Evolutionary conservation across 2,329 filamentous ascomycete species (phyloP).

Genomic region (Aspergillus sp.): DNA sequence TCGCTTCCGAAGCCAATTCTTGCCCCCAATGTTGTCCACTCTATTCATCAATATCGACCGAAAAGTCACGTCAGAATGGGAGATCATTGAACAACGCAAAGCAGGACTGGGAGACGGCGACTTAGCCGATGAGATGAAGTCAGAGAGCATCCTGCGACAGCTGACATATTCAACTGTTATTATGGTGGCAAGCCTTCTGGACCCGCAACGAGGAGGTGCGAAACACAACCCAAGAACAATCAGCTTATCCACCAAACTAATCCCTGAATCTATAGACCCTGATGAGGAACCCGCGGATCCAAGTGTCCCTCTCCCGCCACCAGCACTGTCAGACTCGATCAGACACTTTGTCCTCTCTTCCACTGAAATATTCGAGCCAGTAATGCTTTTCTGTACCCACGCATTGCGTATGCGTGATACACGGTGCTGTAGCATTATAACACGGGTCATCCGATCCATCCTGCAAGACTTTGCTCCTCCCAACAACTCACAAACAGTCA

Average conservation of each 20-base stretch:
- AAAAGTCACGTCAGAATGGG: conserved; percentile 88
- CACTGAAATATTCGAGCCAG: conserved; percentile 75
- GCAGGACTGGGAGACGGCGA: conserved; percentile 70
- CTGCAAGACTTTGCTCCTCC: conserved; percentile 70
- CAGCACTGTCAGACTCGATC: conserved; percentile 59
- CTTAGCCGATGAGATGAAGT: conserved; percentile 94
- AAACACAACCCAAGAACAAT: conserved; percentile 1
- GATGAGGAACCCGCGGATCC: conserved; percentile 36
- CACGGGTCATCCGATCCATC: conserved; percentile 81
- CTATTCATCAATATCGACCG: conserved; percentile 83
- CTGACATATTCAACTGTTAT: conserved; percentile 89
- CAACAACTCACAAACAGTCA: conserved; percentile 51
- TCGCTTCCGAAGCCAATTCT: conserved; percentile 71
- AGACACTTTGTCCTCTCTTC: conserved; percentile 80
- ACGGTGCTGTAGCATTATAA: conserved; percentile 79
- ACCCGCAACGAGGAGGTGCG: conserved; percentile 66
- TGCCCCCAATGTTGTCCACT: conserved; percentile 77
- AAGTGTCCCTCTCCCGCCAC: conserved; percentile 31
- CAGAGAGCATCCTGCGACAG: conserved; percentile 90
- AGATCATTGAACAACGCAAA: conserved; percentile 61
- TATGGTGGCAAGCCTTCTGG: conserved; percentile 85
- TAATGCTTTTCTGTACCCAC: conserved; percentile 89
- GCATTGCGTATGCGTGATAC: conserved; percentile 87
- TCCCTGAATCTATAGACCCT: conserved; percentile 27
- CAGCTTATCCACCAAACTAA: conserved; percentile 15